These are phyloP conservation scores for Neonectria punicea DNA, from an alignment of 2,329 filamentous ascomycete genomes.

Conservation along the genomic window DNA sequence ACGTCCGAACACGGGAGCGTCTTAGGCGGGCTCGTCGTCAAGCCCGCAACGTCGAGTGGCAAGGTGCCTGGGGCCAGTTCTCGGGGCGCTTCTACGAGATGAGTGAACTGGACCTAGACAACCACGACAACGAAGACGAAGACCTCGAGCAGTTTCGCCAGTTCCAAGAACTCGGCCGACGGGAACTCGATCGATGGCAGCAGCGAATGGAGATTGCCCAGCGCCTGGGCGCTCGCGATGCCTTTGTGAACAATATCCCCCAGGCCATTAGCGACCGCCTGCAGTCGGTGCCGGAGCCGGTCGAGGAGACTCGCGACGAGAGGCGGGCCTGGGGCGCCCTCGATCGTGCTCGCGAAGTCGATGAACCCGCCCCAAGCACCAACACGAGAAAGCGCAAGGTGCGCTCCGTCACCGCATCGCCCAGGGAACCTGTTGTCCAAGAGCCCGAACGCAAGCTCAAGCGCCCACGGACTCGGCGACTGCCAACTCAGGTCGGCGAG, in stretches of 20 bases:
- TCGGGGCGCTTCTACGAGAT: slow-evolving; percentile 70
- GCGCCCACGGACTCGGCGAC: slow-evolving; percentile 81
- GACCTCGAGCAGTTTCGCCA: slow-evolving; percentile 69
- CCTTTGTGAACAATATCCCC: slow-evolving; percentile 73
- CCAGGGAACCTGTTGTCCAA: slow-evolving; percentile 70
- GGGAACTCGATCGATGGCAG: slow-evolving; percentile 80
- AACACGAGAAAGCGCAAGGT: slow-evolving; percentile 78
- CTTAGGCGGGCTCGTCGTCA: slow-evolving; percentile 66
- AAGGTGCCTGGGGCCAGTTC: slow-evolving; percentile 81
- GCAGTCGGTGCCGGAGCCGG: slow-evolving; percentile 65
- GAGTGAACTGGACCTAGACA: slow-evolving; percentile 55
- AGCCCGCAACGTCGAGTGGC: slow-evolving; percentile 85
- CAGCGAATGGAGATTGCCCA: slow-evolving; percentile 84
- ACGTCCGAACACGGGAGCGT: slow-evolving; percentile 66
- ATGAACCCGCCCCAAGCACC: slow-evolving; percentile 59
- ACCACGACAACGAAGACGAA: slow-evolving; percentile 71
- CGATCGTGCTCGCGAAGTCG: slow-evolving; percentile 81
- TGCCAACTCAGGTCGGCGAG: slow-evolving; percentile 61
- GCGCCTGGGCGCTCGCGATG: slow-evolving; percentile 77
- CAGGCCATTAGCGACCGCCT: slow-evolving; percentile 70
- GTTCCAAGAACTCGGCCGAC: slow-evolving; percentile 65
- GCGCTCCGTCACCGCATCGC: slow-evolving; percentile 76
- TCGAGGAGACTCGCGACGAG: slow-evolving; percentile 80
- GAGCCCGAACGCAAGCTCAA: slow-evolving; percentile 87
- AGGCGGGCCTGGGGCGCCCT: slow-evolving; percentile 89